Conservation (phyloP, 331 rosid genomes). For the Telfairia occidentalis region DNA sequence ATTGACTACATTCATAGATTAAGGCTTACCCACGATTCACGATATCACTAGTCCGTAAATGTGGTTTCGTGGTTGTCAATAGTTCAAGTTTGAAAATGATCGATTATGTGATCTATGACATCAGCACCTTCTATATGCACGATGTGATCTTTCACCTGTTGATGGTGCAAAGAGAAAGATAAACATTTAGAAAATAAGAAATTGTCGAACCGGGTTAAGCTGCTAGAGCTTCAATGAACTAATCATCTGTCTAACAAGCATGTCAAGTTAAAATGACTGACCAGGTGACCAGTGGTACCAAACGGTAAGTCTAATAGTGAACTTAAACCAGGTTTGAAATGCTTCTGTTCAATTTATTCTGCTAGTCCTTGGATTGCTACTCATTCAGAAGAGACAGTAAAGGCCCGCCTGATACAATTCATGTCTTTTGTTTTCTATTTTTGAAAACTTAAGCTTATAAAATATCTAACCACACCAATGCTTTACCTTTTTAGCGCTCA, state of each 20-base stretch:
- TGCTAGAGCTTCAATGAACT: neutral
- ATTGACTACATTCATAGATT: neutral
- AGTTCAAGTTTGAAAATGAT: conserved; percentile 53
- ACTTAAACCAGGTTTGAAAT: neutral
- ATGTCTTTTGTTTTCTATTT: neutral
- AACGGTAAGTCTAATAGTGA: neutral
- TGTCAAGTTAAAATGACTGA: neutral
- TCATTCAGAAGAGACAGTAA: neutral
- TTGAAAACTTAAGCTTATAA: neutral
- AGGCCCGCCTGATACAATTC: neutral
- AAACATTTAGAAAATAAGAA: neutral
- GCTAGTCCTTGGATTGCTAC: neutral
- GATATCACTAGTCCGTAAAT: neutral
- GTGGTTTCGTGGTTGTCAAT: neutral
- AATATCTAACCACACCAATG: neutral
- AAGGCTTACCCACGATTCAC: neutral
- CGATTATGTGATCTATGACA: conserved; percentile 81
- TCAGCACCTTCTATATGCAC: conserved; percentile 87
- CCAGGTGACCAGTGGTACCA: neutral
- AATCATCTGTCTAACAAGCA: neutral
- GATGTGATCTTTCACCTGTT: conserved; percentile 65
- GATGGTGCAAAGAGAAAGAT: neutral
- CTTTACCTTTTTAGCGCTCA: neutral
- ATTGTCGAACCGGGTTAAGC: neutral
- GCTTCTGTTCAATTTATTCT: neutral